Percentiles rank a stretch among this genome's conserved stretches.
Conservation (phyloP, 345 rosid species). For the Gossypium turneri region DNA sequence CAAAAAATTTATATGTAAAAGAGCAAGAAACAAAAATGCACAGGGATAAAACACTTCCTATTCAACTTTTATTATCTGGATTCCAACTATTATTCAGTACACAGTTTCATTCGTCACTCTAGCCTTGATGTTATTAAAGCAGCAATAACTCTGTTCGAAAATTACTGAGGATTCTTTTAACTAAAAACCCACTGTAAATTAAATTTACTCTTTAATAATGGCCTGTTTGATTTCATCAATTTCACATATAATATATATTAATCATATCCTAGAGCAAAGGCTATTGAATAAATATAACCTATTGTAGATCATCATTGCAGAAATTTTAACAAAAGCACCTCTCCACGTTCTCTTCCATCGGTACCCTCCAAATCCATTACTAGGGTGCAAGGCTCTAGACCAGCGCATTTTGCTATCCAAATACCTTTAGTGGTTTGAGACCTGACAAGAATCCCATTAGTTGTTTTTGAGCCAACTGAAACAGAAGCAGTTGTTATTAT, state of each 20-base stretch:
- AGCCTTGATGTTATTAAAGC: no score
- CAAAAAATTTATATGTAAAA: constrained; percentile 1
- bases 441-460: constrained; percentile 40
- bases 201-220: no score
- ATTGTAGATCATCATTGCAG: no score
- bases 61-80: not conserved
- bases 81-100: not conserved
- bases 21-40: constrained; percentile 4
- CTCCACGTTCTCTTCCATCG: constrained; percentile 99
- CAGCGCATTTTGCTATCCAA: constrained; percentile 86
- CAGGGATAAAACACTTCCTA: not conserved
- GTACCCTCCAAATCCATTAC: constrained; percentile 99
- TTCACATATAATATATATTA: no score
- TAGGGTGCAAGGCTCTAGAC: constrained; percentile 87
- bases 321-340: constrained; percentile 41
- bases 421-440: constrained; percentile 98
- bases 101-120: constrained; percentile 3
- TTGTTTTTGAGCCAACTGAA: constrained; percentile 16
- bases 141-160: no score
- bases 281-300: no score
- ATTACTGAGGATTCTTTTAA: no score
- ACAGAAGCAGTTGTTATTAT: constrained; percentile 9
- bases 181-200: no score
- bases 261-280: no score
- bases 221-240: no score